Conservation (phyloP, 2,329 filamentous ascomycete genomes). For the Cladosporium sp. region DNA sequence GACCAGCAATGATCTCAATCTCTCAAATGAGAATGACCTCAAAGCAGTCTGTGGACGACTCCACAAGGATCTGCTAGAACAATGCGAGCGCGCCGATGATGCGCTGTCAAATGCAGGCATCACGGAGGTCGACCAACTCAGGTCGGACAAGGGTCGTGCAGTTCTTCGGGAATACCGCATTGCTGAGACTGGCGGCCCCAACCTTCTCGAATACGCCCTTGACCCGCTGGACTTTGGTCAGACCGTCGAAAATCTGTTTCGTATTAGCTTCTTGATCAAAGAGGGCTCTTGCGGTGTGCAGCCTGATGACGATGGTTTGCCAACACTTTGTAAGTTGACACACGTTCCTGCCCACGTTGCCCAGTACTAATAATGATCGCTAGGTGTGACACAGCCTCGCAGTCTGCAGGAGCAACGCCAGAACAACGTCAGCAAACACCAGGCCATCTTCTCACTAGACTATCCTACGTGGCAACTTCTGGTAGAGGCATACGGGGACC, state of each 20-base stretch:
- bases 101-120: slow-evolving; percentile 19
- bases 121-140: slow-evolving; percentile 28
- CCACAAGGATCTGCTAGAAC: slow-evolving; percentile 52
- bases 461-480: slow-evolving; percentile 78
- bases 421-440: slow-evolving; percentile 58
- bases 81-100: slow-evolving; percentile 31
- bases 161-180: slow-evolving; percentile 62
- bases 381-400: slow-evolving; percentile 44
- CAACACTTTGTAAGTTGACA: slow-evolving; percentile 69
- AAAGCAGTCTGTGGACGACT: slow-evolving; percentile 77
- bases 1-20: slow-evolving; percentile 66
- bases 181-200: slow-evolving; percentile 65
- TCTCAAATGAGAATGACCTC: slow-evolving; percentile 73
- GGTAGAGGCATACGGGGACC: slow-evolving; percentile 70
- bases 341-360: too few species aligned
- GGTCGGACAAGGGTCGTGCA: slow-evolving; percentile 34
- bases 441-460: slow-evolving; percentile 85
- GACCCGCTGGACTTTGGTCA: slow-evolving; percentile 90
- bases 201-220: slow-evolving; percentile 80
- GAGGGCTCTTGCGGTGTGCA: slow-evolving; percentile 76
- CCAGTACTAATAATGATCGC: slow-evolving; percentile 15
- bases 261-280: slow-evolving; percentile 87
- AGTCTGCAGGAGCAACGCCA: slow-evolving; percentile 53
- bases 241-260: slow-evolving; percentile 95
- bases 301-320: slow-evolving; percentile 68